Base-by-base conservation (phyloP, 768 basidiomycete species). In the Gloeopeniophorella convolvens region DNA sequence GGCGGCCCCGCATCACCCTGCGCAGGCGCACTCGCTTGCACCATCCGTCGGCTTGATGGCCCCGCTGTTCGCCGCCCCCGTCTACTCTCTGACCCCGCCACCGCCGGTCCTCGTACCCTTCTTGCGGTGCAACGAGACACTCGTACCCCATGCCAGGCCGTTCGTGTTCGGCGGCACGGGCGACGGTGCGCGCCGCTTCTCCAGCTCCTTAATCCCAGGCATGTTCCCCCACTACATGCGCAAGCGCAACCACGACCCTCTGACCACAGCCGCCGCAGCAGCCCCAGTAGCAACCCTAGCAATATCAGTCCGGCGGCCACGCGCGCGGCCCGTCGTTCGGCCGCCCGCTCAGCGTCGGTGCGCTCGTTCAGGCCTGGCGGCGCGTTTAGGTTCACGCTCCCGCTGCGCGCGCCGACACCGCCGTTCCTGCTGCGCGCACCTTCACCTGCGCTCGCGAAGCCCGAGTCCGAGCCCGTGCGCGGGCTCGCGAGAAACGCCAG, bases 71-170 rank as follows among this genome's bases (percentile, higher is more conserved):
- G 55, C 36, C 9, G 45, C 47, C 37, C 48, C 58, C 0, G 45
- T 55, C n/a, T n/a, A n/a, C n/a, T n/a, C n/a, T n/a, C n/a, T n/a
- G n/a, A n/a, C n/a, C n/a, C n/a, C n/a, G 33, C 27, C 57, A 10
- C 43, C 53, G 1, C 56, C 44, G 11, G 42, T 50, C 41, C 47
- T 48, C 42, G 43, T 56, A 3, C 46, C 61, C 35, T 30, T 54
- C 32, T 52, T 43, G 31, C 53, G 58, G 42, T 45, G 64, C 15
- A 54, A 51, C 0, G 65, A 66, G 51, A 34, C 76, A 2, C 73
- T 89, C 42, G 92, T 92, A 62, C 89, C 89, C 0, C 73, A 78
- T 42, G 89, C 89, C 5, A 88, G 87, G 61, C 87, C 89, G 0
- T 92, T 92, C 57, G 82, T 89, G 8, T 91, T 91, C 62, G 52